Base-by-base conservation (phyloP, 192 early-diverging fungal species). In the Backusella tarrabulga region DNA sequence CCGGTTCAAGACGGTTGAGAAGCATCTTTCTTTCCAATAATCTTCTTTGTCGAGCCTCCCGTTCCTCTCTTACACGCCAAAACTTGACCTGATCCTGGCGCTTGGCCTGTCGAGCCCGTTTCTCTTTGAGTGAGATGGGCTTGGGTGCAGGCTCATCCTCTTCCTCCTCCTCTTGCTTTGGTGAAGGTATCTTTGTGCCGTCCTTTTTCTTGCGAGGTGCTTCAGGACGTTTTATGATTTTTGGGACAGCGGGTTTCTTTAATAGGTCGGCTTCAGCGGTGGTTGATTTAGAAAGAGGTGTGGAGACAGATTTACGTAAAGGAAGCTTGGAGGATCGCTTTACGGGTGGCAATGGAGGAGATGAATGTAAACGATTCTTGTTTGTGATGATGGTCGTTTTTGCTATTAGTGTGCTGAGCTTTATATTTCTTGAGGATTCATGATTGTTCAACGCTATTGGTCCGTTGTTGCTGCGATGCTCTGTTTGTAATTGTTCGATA, bases 11-110 rank as follows among this genome's bases (percentile, higher is more conserved):
- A 26, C 21, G 21, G 7, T 71, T 76, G 36, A 67, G 34, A 29
- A 78, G 60, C 23, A 69, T 46, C 2, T 72, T 73, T 40, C 81
- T 66, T 12, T 42, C 44, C 1, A 42, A 60, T 60, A 66, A 29
- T 38, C 81, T 54, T 5, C 34, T 36, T 21, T 83, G 75, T 9
- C 81, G 42, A 21, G 74, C 81, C 50, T 83, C 81, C 34, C 81
- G 21, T 36, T 79, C 81, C 60, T 83, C 77, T 41, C 81, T 34
- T 8, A 83, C 81, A 17, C 74, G 74, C 77, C 77, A 83, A 35
- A 74, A 76, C 35, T 83, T 83, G 23, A 83, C 38, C 34, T 83
- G 81, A 38, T 83, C 81, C 8, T 69, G 74, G 8, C 81, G 56
- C 60, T 79, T 78, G 5, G 71, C 60, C 34, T 78, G 77, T 42